Evolutionary conservation across 2,329 filamentous ascomycete genomes (phyloP), one percentile per base, ranked within the genome.

Genomic region (Calonectria fujianensis): DNA sequence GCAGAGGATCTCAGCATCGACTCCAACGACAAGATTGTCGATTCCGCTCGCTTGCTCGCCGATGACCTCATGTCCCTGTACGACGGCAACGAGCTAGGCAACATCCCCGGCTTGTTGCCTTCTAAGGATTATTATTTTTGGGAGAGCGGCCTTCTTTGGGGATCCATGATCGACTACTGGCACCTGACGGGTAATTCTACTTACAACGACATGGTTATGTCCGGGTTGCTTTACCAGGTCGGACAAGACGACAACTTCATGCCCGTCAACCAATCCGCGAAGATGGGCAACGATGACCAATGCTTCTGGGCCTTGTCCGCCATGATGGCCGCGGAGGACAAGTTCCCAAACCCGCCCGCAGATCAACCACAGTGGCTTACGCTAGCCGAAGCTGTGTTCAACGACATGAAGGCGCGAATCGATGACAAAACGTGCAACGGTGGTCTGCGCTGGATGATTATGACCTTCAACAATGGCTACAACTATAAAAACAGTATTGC

Each of bases 1-100:
- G 57, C 57, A 63, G 37, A 24, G 35, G 57, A 27, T 16, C 32
- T 63, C 57, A 63, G 57, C 37, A 63, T 63, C 57, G 57, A 63
- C 35, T 41, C 57, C n/a, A 29, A 4, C 24, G 35, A 41, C 35
- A 31, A 16, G 14, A 29, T 63, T 20, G 24, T 24, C 24, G 31
- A 29, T 29, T 63, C 57, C 57, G 57, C 57, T 29, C 57, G 57
- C 37, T 39, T 63, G 14, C 9, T 63, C n/a, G 57, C 57, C 16
- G 57, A 63, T 41, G 57, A 63, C 37, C 57, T 63, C 35, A 41
- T 63, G 57, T 63, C 57, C 7, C 37, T 63, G 3, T 63, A 63
- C 57, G 57, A 41, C 37, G 57, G 57, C 57, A 27, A 63, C 35
- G 7, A 61, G 35, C 35, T 35, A 13, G 57, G 57, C 35, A 61